Conservation (phyloP, 2,329 filamentous ascomycete genomes). For the Venturia nashicola region DNA sequence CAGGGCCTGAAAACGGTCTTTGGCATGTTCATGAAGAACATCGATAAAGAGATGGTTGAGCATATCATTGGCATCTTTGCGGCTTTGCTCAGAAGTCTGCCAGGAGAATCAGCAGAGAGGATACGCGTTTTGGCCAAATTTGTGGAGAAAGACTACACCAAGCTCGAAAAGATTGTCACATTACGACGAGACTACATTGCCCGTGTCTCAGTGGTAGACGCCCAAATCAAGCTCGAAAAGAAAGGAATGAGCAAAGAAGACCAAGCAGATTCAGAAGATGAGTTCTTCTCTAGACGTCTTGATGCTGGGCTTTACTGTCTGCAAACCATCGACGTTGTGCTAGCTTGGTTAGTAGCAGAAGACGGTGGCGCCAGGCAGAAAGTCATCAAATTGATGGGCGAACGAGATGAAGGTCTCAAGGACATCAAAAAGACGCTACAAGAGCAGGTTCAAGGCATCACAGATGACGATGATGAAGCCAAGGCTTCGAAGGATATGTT, state of each 20-base stretch:
- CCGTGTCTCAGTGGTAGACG: slow-evolving; percentile 50
- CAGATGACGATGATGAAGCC: slow-evolving; percentile 39
- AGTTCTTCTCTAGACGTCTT: slow-evolving; percentile 62
- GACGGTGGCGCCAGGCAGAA: slow-evolving; percentile 61
- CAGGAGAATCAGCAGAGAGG: slow-evolving; percentile 62
- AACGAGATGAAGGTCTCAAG: slow-evolving; percentile 52
- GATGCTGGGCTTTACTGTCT: slow-evolving; percentile 77
- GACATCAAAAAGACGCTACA: slow-evolving; percentile 56
- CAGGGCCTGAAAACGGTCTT: slow-evolving; percentile 79
- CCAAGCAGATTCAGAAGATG: slow-evolving; percentile 48
- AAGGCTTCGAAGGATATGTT: slow-evolving; percentile 49
- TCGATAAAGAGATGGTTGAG: slow-evolving; percentile 55
- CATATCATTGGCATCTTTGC: slow-evolving; percentile 79
- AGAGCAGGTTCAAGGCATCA: slow-evolving; percentile 51
- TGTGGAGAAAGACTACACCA: slow-evolving; percentile 86
- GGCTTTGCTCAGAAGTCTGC: slow-evolving; percentile 66
- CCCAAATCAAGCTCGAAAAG: slow-evolving; percentile 48
- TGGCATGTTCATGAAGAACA: slow-evolving; percentile 75
- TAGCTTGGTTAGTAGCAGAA: slow-evolving; percentile 88
- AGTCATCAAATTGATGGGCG: slow-evolving; percentile 51
- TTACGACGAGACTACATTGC: slow-evolving; percentile 60
- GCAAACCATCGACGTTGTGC: slow-evolving; percentile 69
- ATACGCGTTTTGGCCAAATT: slow-evolving; percentile 89
- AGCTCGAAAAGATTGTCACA: slow-evolving; percentile 59
- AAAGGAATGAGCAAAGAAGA: slow-evolving; percentile 44